phyloP scores from a whole-genome alignment of 768 basidiomycete genomes.

The Candolleomyces aberdarensis region DNA sequence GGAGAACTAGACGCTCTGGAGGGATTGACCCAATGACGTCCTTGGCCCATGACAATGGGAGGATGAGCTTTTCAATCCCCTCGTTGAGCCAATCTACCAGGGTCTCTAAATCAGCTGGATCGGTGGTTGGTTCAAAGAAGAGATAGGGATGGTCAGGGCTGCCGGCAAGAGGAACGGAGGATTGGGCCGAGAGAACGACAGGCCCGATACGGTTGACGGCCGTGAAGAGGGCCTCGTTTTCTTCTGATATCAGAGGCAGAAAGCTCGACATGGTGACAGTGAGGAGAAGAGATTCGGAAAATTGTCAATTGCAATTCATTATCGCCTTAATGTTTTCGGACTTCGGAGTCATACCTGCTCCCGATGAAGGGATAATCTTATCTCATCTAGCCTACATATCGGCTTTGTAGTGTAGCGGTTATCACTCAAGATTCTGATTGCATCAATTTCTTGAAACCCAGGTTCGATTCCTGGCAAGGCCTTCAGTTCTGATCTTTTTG shows the following conservation, averaged over 20 bases:
- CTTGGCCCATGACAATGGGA: conserved; percentile 63
- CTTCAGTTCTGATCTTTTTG: conserved; percentile 18
- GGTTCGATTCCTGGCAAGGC: conserved; percentile 35
- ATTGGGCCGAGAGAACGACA: conserved; percentile 50
- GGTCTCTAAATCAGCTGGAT: conserved; percentile 46
- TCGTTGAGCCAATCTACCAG: conserved; percentile 67
- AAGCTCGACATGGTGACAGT: conserved; percentile 43
- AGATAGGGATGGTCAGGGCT: conserved; percentile 41
- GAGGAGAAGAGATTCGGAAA: neutral
- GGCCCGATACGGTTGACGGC: conserved; percentile 77
- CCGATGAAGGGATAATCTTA: no score
- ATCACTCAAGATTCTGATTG: conserved; percentile 10
- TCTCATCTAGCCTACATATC: neutral
- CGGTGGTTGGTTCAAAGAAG: conserved; percentile 47
- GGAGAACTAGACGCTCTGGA: conserved; percentile 67
- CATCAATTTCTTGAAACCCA: conserved; percentile 31
- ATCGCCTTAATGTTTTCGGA: no score
- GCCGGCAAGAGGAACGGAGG: conserved; percentile 21
- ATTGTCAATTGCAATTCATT: neutral
- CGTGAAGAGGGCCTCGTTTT: conserved; percentile 45
- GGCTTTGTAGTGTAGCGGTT: conserved; percentile 9
- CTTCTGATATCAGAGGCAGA: conserved; percentile 56
- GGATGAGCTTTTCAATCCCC: conserved; percentile 78
- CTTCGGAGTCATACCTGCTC: no score
- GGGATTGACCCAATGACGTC: conserved; percentile 68